Evolutionary conservation across 139 green algal genomes (phyloP), one percentile per base, ranked within the genome.

Genomic region (Prasinococcaceae sp.): DNA sequence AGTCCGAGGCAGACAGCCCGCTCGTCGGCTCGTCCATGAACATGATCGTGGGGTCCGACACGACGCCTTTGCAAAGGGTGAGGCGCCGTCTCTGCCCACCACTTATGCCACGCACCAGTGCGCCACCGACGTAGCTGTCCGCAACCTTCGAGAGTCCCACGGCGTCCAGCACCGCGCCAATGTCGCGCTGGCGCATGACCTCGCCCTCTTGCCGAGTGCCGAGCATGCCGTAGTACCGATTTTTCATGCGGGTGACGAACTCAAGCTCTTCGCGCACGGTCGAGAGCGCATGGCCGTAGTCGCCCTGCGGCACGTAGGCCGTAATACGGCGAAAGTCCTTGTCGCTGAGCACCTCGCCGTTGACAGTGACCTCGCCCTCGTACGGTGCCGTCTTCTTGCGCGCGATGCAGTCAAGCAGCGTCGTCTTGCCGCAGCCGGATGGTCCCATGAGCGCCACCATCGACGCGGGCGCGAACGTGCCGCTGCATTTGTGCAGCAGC

Each of bases 1-100:
- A n/a, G 30, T 6, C 26, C 30, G 65, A 62, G 38, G 37, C 39
- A 63, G 73, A 66, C 46, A 76, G 64, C 2, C 72, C 72, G 24
- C 51, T 52, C 38, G 59, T 75, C 37, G 74, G 74, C 50, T 81
- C 74, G 36, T 81, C 74, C 36, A 77, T 55, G 37, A 77, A 67
- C 19, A 77, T 37, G 35, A 78, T 60, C 27, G 46, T 26, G 3
- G 70, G 74, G n/a, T 57, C 49, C 20, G 58, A 64, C 17, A 81
- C 35, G 50, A 81, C 50, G 41, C 65, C 70, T 14, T 58, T 61
- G 42, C 59, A 66, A 10, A 81, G 53, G 26, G 41, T 63, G 23
- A 81, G 52, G 3, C 74, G 55, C n/a, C 73, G 59, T 52, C 59
- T 54, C 63, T 81, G 62, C 19, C 73, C 73, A 22, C 69, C 72